Evolutionary conservation across 768 basidiomycete species (phyloP).

Genomic region (Punctularia strigosozonata): DNA sequence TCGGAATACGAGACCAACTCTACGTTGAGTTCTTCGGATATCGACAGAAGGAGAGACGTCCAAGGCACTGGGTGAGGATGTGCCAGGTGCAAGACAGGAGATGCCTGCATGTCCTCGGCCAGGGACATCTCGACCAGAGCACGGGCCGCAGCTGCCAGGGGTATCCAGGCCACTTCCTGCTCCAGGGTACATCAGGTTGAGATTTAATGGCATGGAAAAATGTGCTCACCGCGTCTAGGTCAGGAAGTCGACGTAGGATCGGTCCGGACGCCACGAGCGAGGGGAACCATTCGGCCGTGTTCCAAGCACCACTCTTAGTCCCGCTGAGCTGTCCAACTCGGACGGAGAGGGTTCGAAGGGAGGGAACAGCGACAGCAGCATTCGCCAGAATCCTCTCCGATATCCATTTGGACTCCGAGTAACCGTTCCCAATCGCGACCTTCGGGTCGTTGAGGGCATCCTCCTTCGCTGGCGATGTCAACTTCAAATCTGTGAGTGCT

Average conservation of each 20-base stretch:
- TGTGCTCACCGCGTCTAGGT: neutral
- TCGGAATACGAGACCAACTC: conserved; percentile 20
- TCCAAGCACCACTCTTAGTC: neutral
- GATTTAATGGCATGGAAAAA: neutral
- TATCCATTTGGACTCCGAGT: conserved; percentile 23
- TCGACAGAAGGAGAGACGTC: conserved; percentile 7
- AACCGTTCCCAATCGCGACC: conserved; percentile 16
- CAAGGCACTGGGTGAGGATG: conserved; percentile 15
- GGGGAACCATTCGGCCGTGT: neutral
- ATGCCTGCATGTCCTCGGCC: conserved; percentile 2
- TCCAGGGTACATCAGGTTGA: neutral
- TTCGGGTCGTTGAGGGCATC: conserved; percentile 7
- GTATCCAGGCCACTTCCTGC: neutral
- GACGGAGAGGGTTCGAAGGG: neutral
- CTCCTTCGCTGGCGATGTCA: conserved; percentile 8
- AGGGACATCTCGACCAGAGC: neutral
- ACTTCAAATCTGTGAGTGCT: conserved; percentile 5
- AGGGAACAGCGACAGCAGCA: conserved; percentile 16
- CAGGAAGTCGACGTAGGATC: neutral
- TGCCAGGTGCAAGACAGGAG: neutral
- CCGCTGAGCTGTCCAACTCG: neutral
- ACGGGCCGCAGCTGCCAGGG: neutral
- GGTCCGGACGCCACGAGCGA: neutral
- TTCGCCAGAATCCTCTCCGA: conserved; percentile 18
- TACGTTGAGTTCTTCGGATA: conserved; percentile 14